phyloP scores from a whole-genome alignment of 108 stramenopile species.

The Nitzschia sp. region DNA sequence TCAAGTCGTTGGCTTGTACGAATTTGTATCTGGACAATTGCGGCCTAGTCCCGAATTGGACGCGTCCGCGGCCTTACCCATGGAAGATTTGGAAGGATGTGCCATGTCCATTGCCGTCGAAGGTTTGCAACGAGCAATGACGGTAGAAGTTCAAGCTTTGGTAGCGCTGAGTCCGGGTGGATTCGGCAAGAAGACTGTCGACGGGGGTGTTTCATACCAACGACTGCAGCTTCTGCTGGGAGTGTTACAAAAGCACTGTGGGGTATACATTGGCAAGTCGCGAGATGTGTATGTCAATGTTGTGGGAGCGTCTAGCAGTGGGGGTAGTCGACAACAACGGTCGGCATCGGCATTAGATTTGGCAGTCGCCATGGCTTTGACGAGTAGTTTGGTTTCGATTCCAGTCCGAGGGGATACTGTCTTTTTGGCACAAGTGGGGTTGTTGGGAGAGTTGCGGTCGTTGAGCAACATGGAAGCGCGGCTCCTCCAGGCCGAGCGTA shows the following conservation, averaged over 20 bases:
- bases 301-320: conserved; percentile 69
- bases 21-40: conserved; percentile 76
- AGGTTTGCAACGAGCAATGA: conserved; percentile 83
- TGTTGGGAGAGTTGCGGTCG: conserved; percentile 87
- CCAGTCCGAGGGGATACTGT: conserved; percentile 91
- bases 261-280: conserved; percentile 56
- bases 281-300: conserved; percentile 92
- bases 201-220: conserved; percentile 74
- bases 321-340: conserved; percentile 40
- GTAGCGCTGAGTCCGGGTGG: conserved; percentile 39
- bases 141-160: conserved; percentile 64
- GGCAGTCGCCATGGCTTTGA: conserved; percentile 81
- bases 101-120: conserved; percentile 89
- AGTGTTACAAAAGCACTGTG: conserved; percentile 90
- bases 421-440: conserved; percentile 93
- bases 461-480: conserved; percentile 79
- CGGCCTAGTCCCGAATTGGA: conserved; percentile 82
- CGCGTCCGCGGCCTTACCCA: conserved; percentile 63
- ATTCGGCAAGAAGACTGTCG: conserved; percentile 43
- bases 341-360: conserved; percentile 62
- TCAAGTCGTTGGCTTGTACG: conserved; percentile 89
- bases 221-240: conserved; percentile 86
- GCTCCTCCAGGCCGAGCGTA: conserved; percentile 73
- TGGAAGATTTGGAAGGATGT: conserved; percentile 80
- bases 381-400: conserved; percentile 76